phyloP scores from a whole-genome alignment of 2,329 filamentous ascomycete species.

The Talaromyces verruculosus region DNA sequence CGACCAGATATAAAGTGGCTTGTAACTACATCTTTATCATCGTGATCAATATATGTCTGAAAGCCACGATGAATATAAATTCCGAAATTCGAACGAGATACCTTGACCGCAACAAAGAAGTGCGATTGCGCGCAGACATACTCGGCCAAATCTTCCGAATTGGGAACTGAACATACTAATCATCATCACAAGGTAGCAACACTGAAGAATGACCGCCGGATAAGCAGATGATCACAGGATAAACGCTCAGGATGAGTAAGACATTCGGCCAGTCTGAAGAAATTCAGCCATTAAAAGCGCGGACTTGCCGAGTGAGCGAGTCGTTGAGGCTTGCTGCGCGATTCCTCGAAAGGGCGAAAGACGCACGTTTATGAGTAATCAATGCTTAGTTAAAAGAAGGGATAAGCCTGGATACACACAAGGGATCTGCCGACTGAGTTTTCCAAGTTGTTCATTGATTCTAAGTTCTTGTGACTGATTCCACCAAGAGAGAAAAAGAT shows the following conservation, averaged over 20 bases:
- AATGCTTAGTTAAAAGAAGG: background rate
- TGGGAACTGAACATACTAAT: background rate
- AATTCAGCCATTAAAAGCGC: background rate
- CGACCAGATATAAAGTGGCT: background rate
- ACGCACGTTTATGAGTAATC: background rate
- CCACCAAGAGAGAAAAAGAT: background rate
- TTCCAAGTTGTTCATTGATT: background rate
- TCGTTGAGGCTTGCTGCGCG: background rate
- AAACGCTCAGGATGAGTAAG: background rate
- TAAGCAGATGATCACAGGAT: background rate
- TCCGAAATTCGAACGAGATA: background rate
- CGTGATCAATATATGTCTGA: background rate
- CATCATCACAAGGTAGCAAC: conserved; percentile 3
- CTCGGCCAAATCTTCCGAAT: conserved; percentile 4
- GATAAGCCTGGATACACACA: background rate
- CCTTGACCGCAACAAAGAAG: background rate
- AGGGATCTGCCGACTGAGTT: background rate
- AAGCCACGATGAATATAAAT: background rate
- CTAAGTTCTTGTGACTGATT: background rate
- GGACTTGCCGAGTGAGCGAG: background rate
- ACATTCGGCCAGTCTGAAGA: background rate
- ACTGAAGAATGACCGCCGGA: background rate
- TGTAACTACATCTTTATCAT: background rate
- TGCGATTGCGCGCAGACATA: background rate
- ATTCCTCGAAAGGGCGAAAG: background rate